Conservation (phyloP, 192 early-diverging fungal genomes). For the Dissophora ornata region DNA sequence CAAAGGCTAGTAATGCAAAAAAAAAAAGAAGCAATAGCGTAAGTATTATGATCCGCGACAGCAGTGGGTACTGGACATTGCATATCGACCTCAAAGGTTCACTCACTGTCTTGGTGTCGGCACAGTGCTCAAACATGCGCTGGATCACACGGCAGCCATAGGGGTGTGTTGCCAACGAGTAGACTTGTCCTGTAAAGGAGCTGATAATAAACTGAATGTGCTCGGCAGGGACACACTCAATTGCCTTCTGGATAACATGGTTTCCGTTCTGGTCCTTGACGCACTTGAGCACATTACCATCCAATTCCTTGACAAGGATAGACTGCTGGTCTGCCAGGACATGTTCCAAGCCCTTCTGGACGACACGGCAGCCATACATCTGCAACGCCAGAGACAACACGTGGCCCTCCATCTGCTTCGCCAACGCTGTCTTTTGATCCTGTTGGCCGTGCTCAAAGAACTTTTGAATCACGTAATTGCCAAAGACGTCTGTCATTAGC, state of each 20-base stretch:
- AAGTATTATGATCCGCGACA: background rate
- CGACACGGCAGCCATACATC: slow-evolving; percentile 99
- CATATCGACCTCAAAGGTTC: too few relatives aligned
- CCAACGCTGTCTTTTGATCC: slow-evolving; percentile 91
- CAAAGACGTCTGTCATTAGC: slow-evolving; percentile 99
- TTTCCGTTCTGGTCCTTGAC: slow-evolving; percentile 99
- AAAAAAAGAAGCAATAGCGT: background rate
- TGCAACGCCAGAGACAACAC: slow-evolving; percentile 93
- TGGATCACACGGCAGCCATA: slow-evolving; percentile 99
- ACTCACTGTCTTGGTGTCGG: slow-evolving; percentile 81
- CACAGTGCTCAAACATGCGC: slow-evolving; percentile 99
- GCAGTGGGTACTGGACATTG: too few relatives aligned
- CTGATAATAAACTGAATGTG: slow-evolving; percentile 98
- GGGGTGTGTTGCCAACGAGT: slow-evolving; percentile 95
- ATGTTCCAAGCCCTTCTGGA: slow-evolving; percentile 97
- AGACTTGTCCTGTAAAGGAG: slow-evolving; percentile 97
- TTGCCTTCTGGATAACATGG: slow-evolving; percentile 99
- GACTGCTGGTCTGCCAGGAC: slow-evolving; percentile 93
- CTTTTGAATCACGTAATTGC: slow-evolving; percentile 99
- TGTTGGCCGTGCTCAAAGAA: slow-evolving; percentile 99
- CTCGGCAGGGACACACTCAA: slow-evolving; percentile 93
- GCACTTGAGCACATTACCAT: slow-evolving; percentile 96
- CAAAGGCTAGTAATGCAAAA: too few relatives aligned
- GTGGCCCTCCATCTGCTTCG: slow-evolving; percentile 96
- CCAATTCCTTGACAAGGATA: slow-evolving; percentile 88